These are phyloP conservation scores for Roridomyces roridus DNA, from an alignment of 768 basidiomycete genomes.

Conservation along the genomic window DNA sequence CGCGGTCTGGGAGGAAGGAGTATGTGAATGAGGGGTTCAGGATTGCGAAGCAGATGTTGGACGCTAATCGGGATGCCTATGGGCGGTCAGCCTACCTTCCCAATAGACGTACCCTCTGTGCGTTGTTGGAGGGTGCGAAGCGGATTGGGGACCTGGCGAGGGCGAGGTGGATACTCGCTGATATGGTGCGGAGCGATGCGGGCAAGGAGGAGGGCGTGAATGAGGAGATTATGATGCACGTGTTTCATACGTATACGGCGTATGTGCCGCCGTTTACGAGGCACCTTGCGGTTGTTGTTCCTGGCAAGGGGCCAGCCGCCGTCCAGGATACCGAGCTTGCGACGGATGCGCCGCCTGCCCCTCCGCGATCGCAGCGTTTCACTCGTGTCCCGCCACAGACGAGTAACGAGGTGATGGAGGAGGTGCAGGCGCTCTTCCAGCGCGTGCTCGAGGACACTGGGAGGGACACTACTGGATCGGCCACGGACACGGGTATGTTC, in stretches of 20 bases:
- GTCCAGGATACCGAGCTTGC: background rate
- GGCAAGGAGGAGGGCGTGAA: conserved; percentile 46
- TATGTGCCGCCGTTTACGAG: conserved; percentile 76
- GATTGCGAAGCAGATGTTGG: conserved; percentile 87
- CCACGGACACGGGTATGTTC: conserved; percentile 5
- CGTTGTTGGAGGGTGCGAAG: conserved; percentile 90
- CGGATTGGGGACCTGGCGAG: conserved; percentile 82
- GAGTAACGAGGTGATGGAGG: conserved; percentile 70
- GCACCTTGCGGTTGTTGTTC: conserved; percentile 49
- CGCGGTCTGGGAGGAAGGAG: conserved; percentile 60
- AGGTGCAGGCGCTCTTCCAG: conserved; percentile 69
- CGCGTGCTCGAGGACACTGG: conserved; percentile 58
- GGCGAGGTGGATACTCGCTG: conserved; percentile 89
- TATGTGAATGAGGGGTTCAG: conserved; percentile 86
- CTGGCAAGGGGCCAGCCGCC: conserved; percentile 23
- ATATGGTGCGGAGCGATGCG: conserved; percentile 63
- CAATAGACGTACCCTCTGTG: conserved; percentile 73
- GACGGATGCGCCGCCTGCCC: conserved; percentile 1
- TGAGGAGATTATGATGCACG: conserved; percentile 77
- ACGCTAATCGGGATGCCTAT: conserved; percentile 70
- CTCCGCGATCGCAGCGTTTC: conserved; percentile 31
- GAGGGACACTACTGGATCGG: background rate
- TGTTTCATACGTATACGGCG: conserved; percentile 88
- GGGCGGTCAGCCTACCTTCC: conserved; percentile 65
- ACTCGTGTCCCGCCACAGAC: conserved; percentile 76